Base-by-base conservation (phyloP, 768 basidiomycete genomes). In the Cantharellus anzutake region DNA sequence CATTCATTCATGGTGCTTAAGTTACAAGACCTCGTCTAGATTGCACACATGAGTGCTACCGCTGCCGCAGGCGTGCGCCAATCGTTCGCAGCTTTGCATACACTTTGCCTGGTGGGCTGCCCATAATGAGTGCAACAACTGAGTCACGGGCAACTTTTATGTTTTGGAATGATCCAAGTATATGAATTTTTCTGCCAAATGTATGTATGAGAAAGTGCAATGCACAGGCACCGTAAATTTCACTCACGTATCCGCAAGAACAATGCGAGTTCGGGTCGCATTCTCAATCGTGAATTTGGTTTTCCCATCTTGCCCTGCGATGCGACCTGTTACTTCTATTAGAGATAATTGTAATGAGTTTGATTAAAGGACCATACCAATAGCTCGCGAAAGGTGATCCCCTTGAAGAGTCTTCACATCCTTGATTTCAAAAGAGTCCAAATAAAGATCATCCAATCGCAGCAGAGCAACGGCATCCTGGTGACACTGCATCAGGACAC, bases 221-320 rank as follows among this genome's bases (percentile, higher is more conserved):
- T 5, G 58, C 34, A 55, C 3, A 50, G 39, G 29, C 44, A 48
- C 44, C 44, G 39, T 4, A 37, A 35, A 59, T 59, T 35, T 59
- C 16, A 63, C 62, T 57, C 67, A 93, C 93, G 91, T 92, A 69
- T 99, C 96, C 5, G 96, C 96, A 48, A 99, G 80, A 52, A 99
- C 89, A 60, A 99, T 97, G n/a, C 96, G 84, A 37, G 96, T 99
- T 60, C 94, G 79, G 65, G 84, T 93, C 2, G 92, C 80, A 66
- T 98, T 99, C 74, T 99, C 96, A 59, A 99, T 98, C 2, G 93
- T 92, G 70, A 97, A 98, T 69, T 96, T 93, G 5, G 93, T 97
- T 74, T 97, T 97, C 51, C 96, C 96, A 63, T 96, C 92, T 69
- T 99, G 92, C 3, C 96, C 96, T 5, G 96, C 96, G 68, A 99